A percentile compares a stretch with the other conserved stretches of the same genome.
These are phyloP conservation scores for Nothophoma quercina DNA, from an alignment of 2,329 filamentous ascomycete genomes.

Conservation along the genomic window DNA sequence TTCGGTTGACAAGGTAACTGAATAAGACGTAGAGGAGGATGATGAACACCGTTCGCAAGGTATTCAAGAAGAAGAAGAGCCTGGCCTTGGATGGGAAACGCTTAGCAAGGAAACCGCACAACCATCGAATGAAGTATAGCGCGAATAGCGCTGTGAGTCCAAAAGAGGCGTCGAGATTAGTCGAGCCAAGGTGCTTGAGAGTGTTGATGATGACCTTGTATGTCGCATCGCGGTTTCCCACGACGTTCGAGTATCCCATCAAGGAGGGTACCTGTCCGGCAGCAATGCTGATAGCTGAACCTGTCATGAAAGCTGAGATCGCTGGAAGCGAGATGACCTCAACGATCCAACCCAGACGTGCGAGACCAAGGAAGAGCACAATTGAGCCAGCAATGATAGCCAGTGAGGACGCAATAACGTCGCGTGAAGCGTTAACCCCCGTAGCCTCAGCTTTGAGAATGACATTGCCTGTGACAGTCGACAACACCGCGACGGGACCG, in stretches of 20 bases:
- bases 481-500: slow-evolving; percentile 94
- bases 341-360: slow-evolving; percentile 87
- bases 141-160: slow-evolving; percentile 80
- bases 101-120: slow-evolving; percentile 71
- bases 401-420: slow-evolving; percentile 65
- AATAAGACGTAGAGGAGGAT: slow-evolving; percentile 92
- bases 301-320: slow-evolving; percentile 97
- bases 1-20: slow-evolving; percentile 81
- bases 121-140: slow-evolving; percentile 73
- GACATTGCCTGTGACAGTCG: slow-evolving; percentile 84
- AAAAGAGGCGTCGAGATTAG: slow-evolving; percentile 78
- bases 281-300: slow-evolving; percentile 88
- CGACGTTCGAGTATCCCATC: slow-evolving; percentile 79
- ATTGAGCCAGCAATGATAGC: slow-evolving; percentile 82
- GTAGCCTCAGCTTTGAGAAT: slow-evolving; percentile 65
- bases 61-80: slow-evolving; percentile 87
- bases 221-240: slow-evolving; percentile 77
- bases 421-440: slow-evolving; percentile 31
- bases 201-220: slow-evolving; percentile 88
- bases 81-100: slow-evolving; percentile 74
- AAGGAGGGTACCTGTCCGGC: slow-evolving; percentile 82
- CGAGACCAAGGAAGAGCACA: slow-evolving; percentile 79
- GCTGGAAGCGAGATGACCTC: slow-evolving; percentile 92
- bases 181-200: slow-evolving; percentile 71
- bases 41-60: slow-evolving; percentile 87